Evolutionary conservation across 75 land plant species (phyloP).

Genomic region (Isoetes taiwanensis): DNA sequence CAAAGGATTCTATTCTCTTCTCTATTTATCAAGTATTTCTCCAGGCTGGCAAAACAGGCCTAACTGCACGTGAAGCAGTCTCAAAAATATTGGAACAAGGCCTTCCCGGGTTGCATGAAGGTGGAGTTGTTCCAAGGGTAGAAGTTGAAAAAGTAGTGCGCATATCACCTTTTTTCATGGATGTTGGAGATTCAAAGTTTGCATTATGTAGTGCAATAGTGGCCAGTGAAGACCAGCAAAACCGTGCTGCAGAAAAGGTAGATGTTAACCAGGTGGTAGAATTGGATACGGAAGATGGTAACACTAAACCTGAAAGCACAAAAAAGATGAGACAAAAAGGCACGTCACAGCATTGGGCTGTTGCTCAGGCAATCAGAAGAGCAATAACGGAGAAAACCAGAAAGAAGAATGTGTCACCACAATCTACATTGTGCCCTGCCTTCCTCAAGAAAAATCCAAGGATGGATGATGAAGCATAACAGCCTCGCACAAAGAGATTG

Average conservation of each 20-base stretch:
- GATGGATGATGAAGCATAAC: background rate
- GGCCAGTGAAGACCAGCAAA: constrained; percentile 16
- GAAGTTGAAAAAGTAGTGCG: constrained; percentile 21
- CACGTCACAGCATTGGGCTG: constrained; percentile 12
- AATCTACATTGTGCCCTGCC: background rate
- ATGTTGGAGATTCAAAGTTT: constrained; percentile 29
- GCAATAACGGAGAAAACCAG: constrained; percentile 12
- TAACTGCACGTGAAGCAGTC: constrained; percentile 34
- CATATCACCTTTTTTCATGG: constrained; percentile 35
- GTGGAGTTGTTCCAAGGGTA: constrained; percentile 20
- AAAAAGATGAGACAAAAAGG: constrained; percentile 9
- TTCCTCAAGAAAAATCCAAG: background rate
- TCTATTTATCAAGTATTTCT: constrained; percentile 26
- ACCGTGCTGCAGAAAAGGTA: background rate
- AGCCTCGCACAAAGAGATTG: constrained; percentile 3
- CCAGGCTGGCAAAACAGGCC: constrained; percentile 29
- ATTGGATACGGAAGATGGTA: background rate
- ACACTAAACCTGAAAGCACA: background rate
- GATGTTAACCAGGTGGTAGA: background rate
- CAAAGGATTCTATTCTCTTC: constrained; percentile 22
- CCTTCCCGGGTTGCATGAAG: constrained; percentile 28
- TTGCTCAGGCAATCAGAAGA: constrained; percentile 7
- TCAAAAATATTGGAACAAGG: constrained; percentile 25
- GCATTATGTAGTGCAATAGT: constrained; percentile 31
- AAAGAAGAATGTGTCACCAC: too few species aligned